Evolutionary conservation across 768 basidiomycete genomes (phyloP).

Genomic region (Boletales sp.): DNA sequence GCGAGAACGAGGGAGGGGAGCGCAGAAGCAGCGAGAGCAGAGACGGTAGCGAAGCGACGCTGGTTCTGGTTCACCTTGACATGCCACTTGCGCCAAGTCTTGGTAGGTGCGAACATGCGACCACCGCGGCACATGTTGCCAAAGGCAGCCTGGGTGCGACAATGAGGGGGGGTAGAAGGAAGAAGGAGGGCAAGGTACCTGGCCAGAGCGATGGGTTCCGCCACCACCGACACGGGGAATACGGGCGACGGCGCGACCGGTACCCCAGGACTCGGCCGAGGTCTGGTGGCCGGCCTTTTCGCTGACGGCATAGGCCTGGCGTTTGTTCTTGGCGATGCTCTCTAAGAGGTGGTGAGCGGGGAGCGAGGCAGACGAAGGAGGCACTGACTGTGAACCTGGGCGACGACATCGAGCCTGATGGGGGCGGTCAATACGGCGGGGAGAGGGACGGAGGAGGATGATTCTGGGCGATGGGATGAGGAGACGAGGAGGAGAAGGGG

Average conservation of each 20-base stretch:
- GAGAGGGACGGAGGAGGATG: slow-evolving; percentile 84
- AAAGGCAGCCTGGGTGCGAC: slow-evolving; percentile 75
- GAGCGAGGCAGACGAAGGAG: neutral
- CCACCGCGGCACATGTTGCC: slow-evolving; percentile 99
- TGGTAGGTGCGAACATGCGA: slow-evolving; percentile 99
- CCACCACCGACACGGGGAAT: slow-evolving; percentile 99
- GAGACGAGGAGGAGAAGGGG: neutral
- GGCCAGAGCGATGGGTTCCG: slow-evolving; percentile 97
- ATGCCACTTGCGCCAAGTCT: slow-evolving; percentile 99
- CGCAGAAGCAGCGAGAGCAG: slow-evolving; percentile 96
- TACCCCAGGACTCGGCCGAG: slow-evolving; percentile 99
- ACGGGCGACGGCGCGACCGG: slow-evolving; percentile 99
- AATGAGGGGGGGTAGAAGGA: slow-evolving; percentile 1
- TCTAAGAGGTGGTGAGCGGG: slow-evolving; percentile 45
- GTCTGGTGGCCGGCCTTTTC: slow-evolving; percentile 99
- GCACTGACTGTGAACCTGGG: slow-evolving; percentile 97
- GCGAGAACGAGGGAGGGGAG: slow-evolving; percentile 96
- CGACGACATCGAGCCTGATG: slow-evolving; percentile 97
- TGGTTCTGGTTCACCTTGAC: slow-evolving; percentile 99
- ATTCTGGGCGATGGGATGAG: slow-evolving; percentile 44
- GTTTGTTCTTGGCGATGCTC: slow-evolving; percentile 96
- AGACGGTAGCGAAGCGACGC: slow-evolving; percentile 95
- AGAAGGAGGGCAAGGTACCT: slow-evolving; percentile 41
- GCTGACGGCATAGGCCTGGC: slow-evolving; percentile 95
- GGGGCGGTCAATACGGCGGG: slow-evolving; percentile 97